A percentile compares a stretch with the other conserved stretches of the same genome.
These are phyloP conservation scores for Isatis tinctoria DNA, from an alignment of 345 rosid genomes.

Conservation along the genomic window DNA sequence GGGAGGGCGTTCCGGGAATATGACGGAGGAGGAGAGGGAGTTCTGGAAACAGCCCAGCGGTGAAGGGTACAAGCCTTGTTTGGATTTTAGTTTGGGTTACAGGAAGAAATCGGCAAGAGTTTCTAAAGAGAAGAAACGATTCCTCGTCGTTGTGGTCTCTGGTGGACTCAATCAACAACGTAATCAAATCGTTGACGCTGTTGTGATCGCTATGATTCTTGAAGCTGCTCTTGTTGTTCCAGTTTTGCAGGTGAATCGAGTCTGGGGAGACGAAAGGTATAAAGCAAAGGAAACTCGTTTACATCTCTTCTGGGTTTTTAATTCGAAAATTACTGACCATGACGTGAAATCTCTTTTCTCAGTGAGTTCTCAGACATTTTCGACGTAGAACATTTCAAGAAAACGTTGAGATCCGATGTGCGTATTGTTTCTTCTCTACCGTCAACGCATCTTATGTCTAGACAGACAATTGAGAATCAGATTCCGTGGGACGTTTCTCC, in stretches of 20 bases:
- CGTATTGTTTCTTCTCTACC: constrained; percentile 67
- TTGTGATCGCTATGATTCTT: constrained; percentile 70
- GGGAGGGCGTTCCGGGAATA: constrained; percentile 32
- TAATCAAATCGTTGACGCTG: constrained; percentile 73
- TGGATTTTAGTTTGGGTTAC: constrained; percentile 54
- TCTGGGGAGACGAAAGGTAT: constrained; percentile 79
- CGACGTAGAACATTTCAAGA: constrained; percentile 65
- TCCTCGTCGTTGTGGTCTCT: constrained; percentile 62
- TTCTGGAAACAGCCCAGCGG: constrained; percentile 69
- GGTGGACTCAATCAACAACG: constrained; percentile 76
- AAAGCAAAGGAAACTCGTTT: not conserved
- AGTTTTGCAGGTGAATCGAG: constrained; percentile 57
- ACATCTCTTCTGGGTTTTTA: not conserved
- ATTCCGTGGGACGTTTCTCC: constrained; percentile 62
- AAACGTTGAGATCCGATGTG: constrained; percentile 52
- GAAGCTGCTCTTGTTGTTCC: constrained; percentile 74
- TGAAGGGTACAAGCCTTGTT: constrained; percentile 60
- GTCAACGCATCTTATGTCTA: constrained; percentile 58
- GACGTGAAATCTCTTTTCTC: constrained; percentile 19
- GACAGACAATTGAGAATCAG: constrained; percentile 49
- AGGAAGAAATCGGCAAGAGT: constrained; percentile 41
- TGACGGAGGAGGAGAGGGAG: constrained; percentile 53
- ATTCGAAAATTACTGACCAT: not conserved
- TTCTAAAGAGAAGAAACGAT: constrained; percentile 56
- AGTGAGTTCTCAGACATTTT: constrained; percentile 69